Percentiles rank a stretch among this genome's conserved stretches.
These are phyloP conservation scores for Rhizopogon parksii DNA, from an alignment of 1,284 basidiomycete genomes.

Conservation along the genomic window DNA sequence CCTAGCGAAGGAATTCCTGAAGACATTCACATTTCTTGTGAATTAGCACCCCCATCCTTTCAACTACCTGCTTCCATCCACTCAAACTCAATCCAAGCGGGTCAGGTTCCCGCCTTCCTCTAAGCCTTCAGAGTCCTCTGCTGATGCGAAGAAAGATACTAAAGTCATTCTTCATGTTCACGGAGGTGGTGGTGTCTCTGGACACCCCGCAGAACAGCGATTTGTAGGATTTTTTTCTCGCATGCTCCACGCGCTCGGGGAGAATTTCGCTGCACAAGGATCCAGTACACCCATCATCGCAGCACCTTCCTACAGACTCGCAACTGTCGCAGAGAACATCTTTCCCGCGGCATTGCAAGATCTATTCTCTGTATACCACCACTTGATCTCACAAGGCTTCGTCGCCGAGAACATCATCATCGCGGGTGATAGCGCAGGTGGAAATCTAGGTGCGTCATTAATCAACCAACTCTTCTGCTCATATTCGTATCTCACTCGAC, in stretches of 20 bases:
- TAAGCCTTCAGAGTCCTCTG: neutral
- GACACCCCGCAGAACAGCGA: constrained; percentile 14
- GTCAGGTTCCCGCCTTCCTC: constrained; percentile 17
- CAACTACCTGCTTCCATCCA: constrained; percentile 8
- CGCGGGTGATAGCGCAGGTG: constrained; percentile 24
- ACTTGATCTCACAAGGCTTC: constrained; percentile 20
- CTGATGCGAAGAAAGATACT: neutral
- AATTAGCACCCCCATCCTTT: constrained; percentile 15
- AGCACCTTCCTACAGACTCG: constrained; percentile 22
- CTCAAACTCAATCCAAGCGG: constrained; percentile 12
- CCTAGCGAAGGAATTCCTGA: constrained; percentile 9
- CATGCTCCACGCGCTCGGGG: constrained; percentile 13
- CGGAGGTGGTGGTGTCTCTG: constrained; percentile 17
- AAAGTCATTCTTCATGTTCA: constrained; percentile 21
- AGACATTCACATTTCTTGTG: constrained; percentile 13
- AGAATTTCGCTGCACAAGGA: neutral
- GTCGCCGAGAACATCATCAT: constrained; percentile 14
- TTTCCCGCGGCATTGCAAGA: constrained; percentile 24
- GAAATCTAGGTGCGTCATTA: constrained; percentile 15
- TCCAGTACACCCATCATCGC: constrained; percentile 7
- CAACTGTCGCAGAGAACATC: constrained; percentile 17
- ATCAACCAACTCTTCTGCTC: neutral
- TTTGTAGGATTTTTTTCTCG: constrained; percentile 9
- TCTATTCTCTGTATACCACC: constrained; percentile 19
- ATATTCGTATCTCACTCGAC: neutral